Evolutionary conservation across 257 asterid species (phyloP).

Genomic region (Ilex asprella): DNA sequence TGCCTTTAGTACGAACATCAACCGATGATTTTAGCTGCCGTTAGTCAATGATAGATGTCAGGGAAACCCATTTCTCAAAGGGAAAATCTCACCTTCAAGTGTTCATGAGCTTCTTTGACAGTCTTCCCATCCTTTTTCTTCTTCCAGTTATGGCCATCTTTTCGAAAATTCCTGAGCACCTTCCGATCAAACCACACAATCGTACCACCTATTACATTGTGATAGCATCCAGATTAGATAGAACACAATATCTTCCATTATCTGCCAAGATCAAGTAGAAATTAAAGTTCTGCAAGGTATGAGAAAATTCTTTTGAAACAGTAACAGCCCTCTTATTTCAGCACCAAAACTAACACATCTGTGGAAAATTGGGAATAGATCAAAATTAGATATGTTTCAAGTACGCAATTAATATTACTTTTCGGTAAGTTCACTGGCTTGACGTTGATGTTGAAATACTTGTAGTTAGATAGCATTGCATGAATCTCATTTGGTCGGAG

Average conservation of each 20-base stretch:
- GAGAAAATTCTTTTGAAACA: not conserved
- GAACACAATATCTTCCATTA: not conserved
- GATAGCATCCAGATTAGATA: slow-evolving; percentile 18
- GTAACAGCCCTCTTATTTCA: not conserved
- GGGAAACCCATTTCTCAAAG: slow-evolving; percentile 7
- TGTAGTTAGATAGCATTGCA: slow-evolving; percentile 77
- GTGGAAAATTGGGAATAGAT: slow-evolving; percentile 5
- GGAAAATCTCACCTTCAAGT: slow-evolving; percentile 64
- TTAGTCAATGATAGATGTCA: no score
- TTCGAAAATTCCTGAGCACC: slow-evolving; percentile 93
- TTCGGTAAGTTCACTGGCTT: slow-evolving; percentile 83
- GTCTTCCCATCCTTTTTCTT: slow-evolving; percentile 96
- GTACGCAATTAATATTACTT: slow-evolving; percentile 36
- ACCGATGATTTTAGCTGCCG: no score
- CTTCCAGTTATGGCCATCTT: slow-evolving; percentile 97
- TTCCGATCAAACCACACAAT: slow-evolving; percentile 88
- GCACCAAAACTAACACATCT: slow-evolving; percentile 11
- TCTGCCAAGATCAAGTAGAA: not conserved
- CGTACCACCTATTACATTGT: slow-evolving; percentile 64
- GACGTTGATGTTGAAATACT: slow-evolving; percentile 64
- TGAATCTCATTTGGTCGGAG: slow-evolving; percentile 94
- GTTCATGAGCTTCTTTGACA: slow-evolving; percentile 97
- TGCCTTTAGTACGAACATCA: no score
- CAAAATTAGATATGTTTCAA: slow-evolving; percentile 2
- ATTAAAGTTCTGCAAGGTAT: not conserved